A percentile compares a stretch with the other conserved stretches of the same genome.
phyloP scores from a whole-genome alignment of 176 grass and related monocot genomes.

The Chrysopogon serrulatus region DNA sequence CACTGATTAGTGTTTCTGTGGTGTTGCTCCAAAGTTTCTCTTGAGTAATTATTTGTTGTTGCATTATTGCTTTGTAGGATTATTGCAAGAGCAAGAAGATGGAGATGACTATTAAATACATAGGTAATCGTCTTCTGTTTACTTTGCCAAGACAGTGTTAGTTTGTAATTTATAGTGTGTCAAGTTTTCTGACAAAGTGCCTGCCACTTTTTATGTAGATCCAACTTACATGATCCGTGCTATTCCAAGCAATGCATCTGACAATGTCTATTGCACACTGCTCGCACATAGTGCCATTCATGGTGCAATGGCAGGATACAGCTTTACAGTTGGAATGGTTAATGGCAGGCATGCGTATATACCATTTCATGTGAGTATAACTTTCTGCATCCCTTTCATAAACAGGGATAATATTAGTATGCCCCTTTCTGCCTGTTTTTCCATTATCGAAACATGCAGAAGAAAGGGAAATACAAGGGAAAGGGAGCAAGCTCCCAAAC shows the following conservation, averaged over 20 bases:
- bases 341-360: conserved; percentile 92
- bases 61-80: conserved; percentile 32
- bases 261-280: conserved; percentile 94
- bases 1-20: background rate
- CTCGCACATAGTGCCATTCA: conserved; percentile 93
- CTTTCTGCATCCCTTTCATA: background rate
- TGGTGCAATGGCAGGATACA: conserved; percentile 98
- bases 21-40: conserved; percentile 2
- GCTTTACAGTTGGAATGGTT: conserved; percentile 87
- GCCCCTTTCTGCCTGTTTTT: background rate
- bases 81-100: conserved; percentile 69
- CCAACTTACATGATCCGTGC: conserved; percentile 99
- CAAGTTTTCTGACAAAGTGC: background rate
- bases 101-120: conserved; percentile 97
- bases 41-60: background rate
- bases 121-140: conserved; percentile 46
- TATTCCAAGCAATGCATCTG: conserved; percentile 94
- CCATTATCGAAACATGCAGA: background rate
- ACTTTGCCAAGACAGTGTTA: background rate
- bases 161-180: conserved; percentile 5
- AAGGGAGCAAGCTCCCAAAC: background rate
- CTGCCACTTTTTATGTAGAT: conserved; percentile 54
- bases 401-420: background rate
- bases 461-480: background rate
- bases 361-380: conserved; percentile 85